Conservation (phyloP, 2,329 filamentous ascomycete species). For the Cladosporium sphaerospermum region DNA sequence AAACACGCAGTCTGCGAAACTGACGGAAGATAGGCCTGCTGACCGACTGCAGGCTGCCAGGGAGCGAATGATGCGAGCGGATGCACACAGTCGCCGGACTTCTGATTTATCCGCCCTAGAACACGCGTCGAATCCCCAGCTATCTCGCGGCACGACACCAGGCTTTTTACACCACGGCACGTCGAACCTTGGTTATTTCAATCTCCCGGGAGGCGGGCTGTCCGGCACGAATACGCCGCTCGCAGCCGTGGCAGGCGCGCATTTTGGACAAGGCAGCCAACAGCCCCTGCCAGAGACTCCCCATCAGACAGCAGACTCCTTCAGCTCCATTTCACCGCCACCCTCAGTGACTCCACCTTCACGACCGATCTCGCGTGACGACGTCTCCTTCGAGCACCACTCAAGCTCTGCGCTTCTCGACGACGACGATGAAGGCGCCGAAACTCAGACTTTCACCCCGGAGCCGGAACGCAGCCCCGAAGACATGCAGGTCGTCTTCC, state of each 20-base stretch:
- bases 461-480: constrained; percentile 69
- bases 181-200: constrained; percentile 75
- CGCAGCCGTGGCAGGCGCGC: constrained; percentile 69
- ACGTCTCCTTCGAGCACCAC: constrained; percentile 21
- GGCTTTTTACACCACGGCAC: constrained; percentile 59
- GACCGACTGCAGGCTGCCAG: constrained; percentile 15
- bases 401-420: constrained; percentile 17
- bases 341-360: constrained; percentile 41
- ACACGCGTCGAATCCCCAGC: constrained; percentile 14
- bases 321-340: constrained; percentile 42
- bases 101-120: constrained; percentile 5
- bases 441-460: constrained; percentile 43
- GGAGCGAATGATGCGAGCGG: constrained; percentile 12
- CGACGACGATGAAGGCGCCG: constrained; percentile 21
- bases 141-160: constrained; percentile 42
- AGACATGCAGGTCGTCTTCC: constrained; percentile 87
- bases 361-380: constrained; percentile 37
- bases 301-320: constrained; percentile 30
- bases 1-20: background rate
- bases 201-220: constrained; percentile 66
- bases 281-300: constrained; percentile 21
- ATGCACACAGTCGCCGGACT: constrained; percentile 4
- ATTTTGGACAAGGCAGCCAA: constrained; percentile 38
- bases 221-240: constrained; percentile 74
- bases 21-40: constrained; percentile 8